These are phyloP conservation scores for Thuidium tamariscinum DNA, from an alignment of 225 moss, liverwort and hornwort species.

Conservation along the genomic window DNA sequence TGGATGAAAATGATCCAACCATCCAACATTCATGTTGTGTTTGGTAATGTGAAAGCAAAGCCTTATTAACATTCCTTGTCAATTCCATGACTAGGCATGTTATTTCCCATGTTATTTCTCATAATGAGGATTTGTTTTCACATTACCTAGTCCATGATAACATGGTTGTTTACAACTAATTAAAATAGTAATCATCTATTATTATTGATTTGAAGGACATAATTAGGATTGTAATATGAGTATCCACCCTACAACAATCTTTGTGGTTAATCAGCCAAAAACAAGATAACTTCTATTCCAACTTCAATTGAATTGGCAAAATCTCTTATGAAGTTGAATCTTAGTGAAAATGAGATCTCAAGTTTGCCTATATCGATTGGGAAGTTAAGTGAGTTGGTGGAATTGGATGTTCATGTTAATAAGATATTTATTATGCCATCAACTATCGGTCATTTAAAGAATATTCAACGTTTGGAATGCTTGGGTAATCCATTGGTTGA, in stretches of 20 bases:
- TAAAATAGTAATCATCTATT: neutral
- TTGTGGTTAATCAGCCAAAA: constrained; percentile 19
- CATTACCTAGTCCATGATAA: neutral
- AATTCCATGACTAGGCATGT: neutral
- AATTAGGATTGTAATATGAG: neutral
- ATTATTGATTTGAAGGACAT: neutral
- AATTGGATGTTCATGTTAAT: constrained; percentile 41
- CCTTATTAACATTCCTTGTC: neutral
- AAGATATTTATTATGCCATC: constrained; percentile 38
- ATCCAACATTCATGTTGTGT: neutral
- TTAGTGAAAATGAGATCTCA: constrained; percentile 43
- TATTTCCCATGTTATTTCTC: no score
- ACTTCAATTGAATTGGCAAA: constrained; percentile 35
- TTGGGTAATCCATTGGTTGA: constrained; percentile 42
- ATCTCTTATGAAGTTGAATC: constrained; percentile 38
- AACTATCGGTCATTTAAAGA: constrained; percentile 46
- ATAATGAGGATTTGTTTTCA: neutral
- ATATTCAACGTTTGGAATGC: constrained; percentile 55
- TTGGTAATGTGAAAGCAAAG: neutral
- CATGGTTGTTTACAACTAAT: neutral
- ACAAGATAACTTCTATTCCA: constrained; percentile 38
- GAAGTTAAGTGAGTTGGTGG: constrained; percentile 38
- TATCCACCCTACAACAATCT: neutral
- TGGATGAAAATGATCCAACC: neutral
- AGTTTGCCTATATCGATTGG: constrained; percentile 40